Base-by-base conservation (phyloP, 345 rosid genomes). In the Sapria himalayana region DNA sequence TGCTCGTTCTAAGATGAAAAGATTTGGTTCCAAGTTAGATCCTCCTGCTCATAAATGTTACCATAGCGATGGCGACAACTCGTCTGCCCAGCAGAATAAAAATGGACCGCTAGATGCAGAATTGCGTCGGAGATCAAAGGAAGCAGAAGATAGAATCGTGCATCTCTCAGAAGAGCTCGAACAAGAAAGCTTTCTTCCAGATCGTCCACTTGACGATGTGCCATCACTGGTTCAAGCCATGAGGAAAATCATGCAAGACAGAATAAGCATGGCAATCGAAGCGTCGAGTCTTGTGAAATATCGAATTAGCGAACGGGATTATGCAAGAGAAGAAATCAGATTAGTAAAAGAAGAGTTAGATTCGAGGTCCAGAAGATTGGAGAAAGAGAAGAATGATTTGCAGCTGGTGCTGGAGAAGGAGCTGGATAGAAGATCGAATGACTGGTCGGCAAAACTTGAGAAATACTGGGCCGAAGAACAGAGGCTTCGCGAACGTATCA, bases 381-480 rank as follows among this genome's bases (percentile, higher is more conserved):
- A 76, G 54, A 79, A 60, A 49, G 94, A 89, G 64, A 82, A 71
- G 63, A 49, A 54, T 37, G 94, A 82, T 52, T 60, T 79, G 63
- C 93, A 82, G 61, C 49, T 58, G 29, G 80, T 71, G 27, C 43
- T 91, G 74, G 95, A 91, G 72, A 84, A 80, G 56, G 95, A 91
- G 60, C 61, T 91, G 2, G 99, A 91, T 56, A 77, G 95, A 68
- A 77, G 99, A 64, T 91, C 95, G 15, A 68, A 71, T 54, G 95
- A 74, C 35, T 91, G 99, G 95, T 74, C 81, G 19, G 47, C 55
- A 14, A 91, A 73, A 71, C 81, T 84, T 37, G 81, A 84, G 59
- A 91, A 75, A 31, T 80, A 70, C 48, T 84, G 67, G 25, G 47
- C 55, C 18, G 99, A 91, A 65, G 99, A 91, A 66, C 72, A 66